Evolutionary conservation across 1,284 basidiomycete genomes (phyloP).

Genomic region (Porogramme epimiltina): DNA sequence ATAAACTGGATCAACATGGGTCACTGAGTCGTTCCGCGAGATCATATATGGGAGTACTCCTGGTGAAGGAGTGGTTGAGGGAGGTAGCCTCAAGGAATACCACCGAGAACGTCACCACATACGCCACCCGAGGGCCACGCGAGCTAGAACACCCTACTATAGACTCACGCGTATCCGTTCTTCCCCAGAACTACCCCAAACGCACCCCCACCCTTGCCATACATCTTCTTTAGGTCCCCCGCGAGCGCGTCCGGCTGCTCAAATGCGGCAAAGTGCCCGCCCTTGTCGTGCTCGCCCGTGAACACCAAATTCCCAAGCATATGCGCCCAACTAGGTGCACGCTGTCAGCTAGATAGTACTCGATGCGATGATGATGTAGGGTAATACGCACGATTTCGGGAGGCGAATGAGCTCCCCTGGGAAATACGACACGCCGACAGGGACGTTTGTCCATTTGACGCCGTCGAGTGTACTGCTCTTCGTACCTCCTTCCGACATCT

Average conservation of each 20-base stretch:
- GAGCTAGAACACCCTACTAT: too few species aligned
- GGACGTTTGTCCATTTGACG: conserved; percentile 33
- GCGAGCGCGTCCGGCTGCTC: conserved; percentile 29
- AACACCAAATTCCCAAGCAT: conserved; percentile 28
- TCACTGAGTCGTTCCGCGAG: too few species aligned
- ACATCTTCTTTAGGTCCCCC: conserved; percentile 29
- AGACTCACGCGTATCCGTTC: conserved; percentile 11
- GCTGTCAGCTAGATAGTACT: not conserved
- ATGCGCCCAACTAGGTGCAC: conserved; percentile 22
- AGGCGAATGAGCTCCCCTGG: conserved; percentile 42
- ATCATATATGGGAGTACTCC: too few species aligned
- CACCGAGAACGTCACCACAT: too few species aligned
- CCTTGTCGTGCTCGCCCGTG: conserved; percentile 23
- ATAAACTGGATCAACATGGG: too few species aligned
- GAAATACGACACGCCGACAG: conserved; percentile 50
- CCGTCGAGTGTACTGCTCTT: not conserved
- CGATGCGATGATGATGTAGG: not conserved
- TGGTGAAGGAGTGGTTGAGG: too few species aligned
- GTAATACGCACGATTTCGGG: conserved; percentile 41
- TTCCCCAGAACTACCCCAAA: conserved; percentile 15
- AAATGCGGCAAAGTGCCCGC: conserved; percentile 34
- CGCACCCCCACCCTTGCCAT: conserved; percentile 19
- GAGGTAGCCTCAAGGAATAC: too few species aligned
- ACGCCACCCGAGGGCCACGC: too few species aligned
- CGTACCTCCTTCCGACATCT: conserved; percentile 19